These are phyloP conservation scores for Daldinia eschscholtzii DNA, from an alignment of 2,329 filamentous ascomycete species.

Conservation along the genomic window DNA sequence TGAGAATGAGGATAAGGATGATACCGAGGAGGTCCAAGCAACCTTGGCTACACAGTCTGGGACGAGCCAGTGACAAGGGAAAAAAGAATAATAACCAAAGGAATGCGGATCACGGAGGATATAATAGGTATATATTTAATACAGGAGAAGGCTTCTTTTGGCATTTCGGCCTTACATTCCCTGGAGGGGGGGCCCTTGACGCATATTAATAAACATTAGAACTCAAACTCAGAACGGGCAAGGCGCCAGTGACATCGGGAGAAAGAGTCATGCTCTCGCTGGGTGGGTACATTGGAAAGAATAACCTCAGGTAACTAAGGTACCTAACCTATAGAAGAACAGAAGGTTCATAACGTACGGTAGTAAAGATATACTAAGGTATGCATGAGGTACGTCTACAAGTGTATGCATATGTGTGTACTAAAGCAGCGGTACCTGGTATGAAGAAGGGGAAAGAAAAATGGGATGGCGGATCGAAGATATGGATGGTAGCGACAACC, in stretches of 20 bases:
- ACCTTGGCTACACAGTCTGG: neutral
- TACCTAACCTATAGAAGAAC: too few relatives aligned
- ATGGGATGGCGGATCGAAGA: constrained; percentile 2
- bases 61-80: neutral
- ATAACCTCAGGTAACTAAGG: neutral
- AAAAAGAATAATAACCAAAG: constrained; percentile 2
- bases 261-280: constrained; percentile 4
- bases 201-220: constrained; percentile 17
- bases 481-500: constrained; percentile 9
- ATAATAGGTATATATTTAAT: constrained; percentile 22
- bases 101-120: constrained; percentile 13
- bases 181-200: constrained; percentile 25
- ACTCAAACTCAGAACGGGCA: constrained; percentile 2
- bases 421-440: neutral
- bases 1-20: constrained; percentile 11
- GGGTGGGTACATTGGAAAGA: neutral
- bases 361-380: too few relatives aligned
- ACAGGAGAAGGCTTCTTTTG: constrained; percentile 12
- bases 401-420: constrained; percentile 1
- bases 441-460: constrained; percentile 8
- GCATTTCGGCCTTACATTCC: constrained; percentile 23
- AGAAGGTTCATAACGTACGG: too few relatives aligned
- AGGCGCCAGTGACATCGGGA: constrained; percentile 9
- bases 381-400: neutral
- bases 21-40: neutral